Base-by-base conservation (phyloP, 2,329 filamentous ascomycete species). In the Claviceps maximensis region DNA sequence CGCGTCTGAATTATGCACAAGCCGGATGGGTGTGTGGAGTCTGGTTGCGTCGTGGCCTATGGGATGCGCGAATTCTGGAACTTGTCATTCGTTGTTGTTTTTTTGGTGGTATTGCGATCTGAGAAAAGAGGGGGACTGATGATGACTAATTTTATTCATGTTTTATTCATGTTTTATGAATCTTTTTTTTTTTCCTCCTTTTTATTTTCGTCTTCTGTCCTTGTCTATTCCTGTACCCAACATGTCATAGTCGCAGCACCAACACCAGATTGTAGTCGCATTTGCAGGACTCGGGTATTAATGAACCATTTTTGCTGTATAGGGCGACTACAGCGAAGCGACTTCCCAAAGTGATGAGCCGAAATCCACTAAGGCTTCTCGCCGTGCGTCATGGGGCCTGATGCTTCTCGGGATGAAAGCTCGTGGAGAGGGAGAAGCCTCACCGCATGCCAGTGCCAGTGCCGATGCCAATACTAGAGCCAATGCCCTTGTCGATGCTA, bases 301-400 rank as follows among this genome's bases (percentile, higher is more conserved):
- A 71, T 53, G 38, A 52, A 54, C 54, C n/a, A 47, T 36, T 46
- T 52, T 23, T 57, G 50, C 47, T 51, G 38, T n/a, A 62, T 61
- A 72, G 68, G 67, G 15, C 36, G 36, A 45, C 21, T 25, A 25
- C 21, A 17, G 56, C 66, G 69, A 72, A 59, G 54, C 60, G 54
- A 60, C 59, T 49, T 60, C 65, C 57, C 62, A 65, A 54, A 59
- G 61, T 62, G 65, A 65, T 59, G 67, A 68, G 60, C 59, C 63
- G 59, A 65, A 65, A 58, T 58, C 57, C 59, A 67, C 67, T 58
- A 68, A 71, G 64, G 54, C 61, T 58, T 69, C 71, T 55, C 68
- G 71, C 52, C 70, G 72, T 52, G 63, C 66, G 49, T 75, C 74
- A 25, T 76, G 73, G 74, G 69, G 68, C 49, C 55, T 74, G 61